phyloP scores from a whole-genome alignment of 108 stramenopile species.

The Pelagomonas calceolata region DNA sequence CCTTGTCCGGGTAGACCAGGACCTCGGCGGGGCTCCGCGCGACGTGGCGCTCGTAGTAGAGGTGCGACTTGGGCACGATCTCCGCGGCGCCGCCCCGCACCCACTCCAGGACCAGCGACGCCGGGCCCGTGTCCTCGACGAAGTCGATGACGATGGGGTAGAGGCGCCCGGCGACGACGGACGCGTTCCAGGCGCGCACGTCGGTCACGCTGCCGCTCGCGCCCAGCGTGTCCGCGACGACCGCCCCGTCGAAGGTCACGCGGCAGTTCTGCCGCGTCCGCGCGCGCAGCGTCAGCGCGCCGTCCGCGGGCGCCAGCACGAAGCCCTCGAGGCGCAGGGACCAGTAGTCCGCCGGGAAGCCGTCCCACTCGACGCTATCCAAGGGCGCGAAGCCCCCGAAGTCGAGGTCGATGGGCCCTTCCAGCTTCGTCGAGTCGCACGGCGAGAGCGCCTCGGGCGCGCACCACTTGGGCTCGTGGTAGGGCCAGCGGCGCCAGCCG shows the following conservation, averaged over 20 bases:
- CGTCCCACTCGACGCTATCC: conserved; percentile 6
- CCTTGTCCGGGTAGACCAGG: conserved; percentile 27
- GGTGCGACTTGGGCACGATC: conserved; percentile 35
- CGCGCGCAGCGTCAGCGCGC: conserved; percentile 34
- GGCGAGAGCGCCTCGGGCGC: conserved; percentile 3
- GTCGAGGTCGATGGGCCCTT: conserved; percentile 39
- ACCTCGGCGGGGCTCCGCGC: conserved; percentile 21
- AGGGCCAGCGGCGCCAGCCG: conserved; percentile 24
- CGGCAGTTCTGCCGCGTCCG: conserved; percentile 28
- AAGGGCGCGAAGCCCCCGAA: conserved; percentile 54
- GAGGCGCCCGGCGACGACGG: conserved; percentile 5
- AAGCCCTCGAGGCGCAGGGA: conserved; percentile 54
- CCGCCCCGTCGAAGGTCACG: conserved; percentile 31
- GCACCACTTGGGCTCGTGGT: conserved; percentile 38
- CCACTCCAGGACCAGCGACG: conserved; percentile 42
- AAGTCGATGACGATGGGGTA: conserved; percentile 43
- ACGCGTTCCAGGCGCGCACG: not conserved
- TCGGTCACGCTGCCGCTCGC: conserved; percentile 3
- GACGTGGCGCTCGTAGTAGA: conserved; percentile 49
- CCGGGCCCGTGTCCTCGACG: conserved; percentile 33
- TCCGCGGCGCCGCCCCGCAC: conserved; percentile 3
- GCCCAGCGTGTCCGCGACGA: conserved; percentile 36
- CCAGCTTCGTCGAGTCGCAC: conserved; percentile 58
- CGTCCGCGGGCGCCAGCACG: conserved; percentile 29
- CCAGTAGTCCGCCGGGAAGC: conserved; percentile 61